A percentile compares a stretch with the other conserved stretches of the same genome.
These are phyloP conservation scores for Scenedesmus sp. DNA, from an alignment of 163 green algal genomes.

Conservation along the genomic window DNA sequence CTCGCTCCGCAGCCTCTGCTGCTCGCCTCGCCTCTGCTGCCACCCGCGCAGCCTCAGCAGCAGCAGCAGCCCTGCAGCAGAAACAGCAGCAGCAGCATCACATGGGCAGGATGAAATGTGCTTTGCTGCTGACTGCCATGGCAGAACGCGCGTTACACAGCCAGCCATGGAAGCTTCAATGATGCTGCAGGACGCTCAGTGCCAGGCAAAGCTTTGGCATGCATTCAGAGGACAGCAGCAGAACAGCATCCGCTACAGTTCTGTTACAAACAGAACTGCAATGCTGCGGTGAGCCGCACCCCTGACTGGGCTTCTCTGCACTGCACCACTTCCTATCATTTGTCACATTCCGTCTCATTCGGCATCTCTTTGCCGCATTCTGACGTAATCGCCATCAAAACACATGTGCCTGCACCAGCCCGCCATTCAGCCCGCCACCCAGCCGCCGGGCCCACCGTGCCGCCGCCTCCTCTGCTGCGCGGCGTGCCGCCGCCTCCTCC, in stretches of 20 bases:
- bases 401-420: too few species aligned
- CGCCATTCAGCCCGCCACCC: neutral
- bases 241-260: too few species aligned
- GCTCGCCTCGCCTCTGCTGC: conserved; percentile 23
- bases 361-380: too few species aligned
- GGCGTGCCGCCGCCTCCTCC: neutral
- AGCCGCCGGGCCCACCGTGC: neutral
- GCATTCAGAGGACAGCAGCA: too few species aligned
- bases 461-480: conserved; percentile 11
- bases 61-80: conserved; percentile 38
- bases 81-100: neutral
- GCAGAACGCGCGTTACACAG: neutral
- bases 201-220: too few species aligned
- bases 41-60: conserved; percentile 25
- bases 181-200: neutral
- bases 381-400: too few species aligned
- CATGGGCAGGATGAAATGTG: neutral
- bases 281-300: too few species aligned
- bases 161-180: too few species aligned
- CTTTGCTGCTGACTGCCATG: neutral
- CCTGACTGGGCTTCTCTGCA: too few species aligned
- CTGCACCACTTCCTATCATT: too few species aligned
- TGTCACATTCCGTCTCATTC: too few species aligned
- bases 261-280: too few species aligned
- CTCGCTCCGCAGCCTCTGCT: conserved; percentile 5